Percentiles rank a stretch among this genome's conserved stretches.
Conservation (phyloP, 768 basidiomycete genomes). For the Chlorophyllum brunneum region DNA sequence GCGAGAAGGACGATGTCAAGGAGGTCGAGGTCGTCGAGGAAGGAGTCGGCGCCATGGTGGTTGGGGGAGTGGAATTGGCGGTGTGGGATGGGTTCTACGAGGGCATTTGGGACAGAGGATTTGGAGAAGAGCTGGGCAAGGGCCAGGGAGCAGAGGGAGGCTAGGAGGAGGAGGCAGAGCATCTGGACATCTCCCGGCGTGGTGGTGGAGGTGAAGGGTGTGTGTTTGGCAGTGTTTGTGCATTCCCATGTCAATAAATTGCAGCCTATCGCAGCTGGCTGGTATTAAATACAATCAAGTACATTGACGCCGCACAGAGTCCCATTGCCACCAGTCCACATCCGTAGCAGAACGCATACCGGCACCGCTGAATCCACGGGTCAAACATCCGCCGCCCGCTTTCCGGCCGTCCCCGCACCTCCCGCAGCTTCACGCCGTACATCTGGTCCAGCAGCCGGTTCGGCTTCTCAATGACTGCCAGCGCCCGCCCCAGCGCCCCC, state of each 20-base stretch:
- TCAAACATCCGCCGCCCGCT: constrained; percentile 48
- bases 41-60: constrained; percentile 9
- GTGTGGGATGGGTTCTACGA: not conserved
- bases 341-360: constrained; percentile 53
- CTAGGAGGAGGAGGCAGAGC: not conserved
- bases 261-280: constrained; percentile 23
- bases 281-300: constrained; percentile 42
- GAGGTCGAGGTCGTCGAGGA: constrained; percentile 51
- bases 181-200: not conserved
- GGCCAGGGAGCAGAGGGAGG: not conserved
- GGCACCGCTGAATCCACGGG: constrained; percentile 55
- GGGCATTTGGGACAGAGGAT: not conserved
- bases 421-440: constrained; percentile 38
- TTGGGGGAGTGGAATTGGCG: not conserved
- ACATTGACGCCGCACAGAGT: constrained; percentile 33
- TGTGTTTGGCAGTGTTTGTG: constrained; percentile 5
- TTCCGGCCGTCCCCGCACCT: constrained; percentile 42
- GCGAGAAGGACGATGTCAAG: constrained; percentile 86
- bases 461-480: constrained; percentile 38
- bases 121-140: not conserved
- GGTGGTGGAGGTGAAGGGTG: not conserved
- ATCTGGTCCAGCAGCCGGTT: constrained; percentile 40
- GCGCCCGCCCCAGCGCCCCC: constrained; percentile 15
- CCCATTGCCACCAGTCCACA: constrained; percentile 40
- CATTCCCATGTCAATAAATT: not conserved